Evolutionary conservation across 352 stramenopile species (phyloP), one percentile per base, ranked within the genome.

Genomic region (Stramenopiles sp.): DNA sequence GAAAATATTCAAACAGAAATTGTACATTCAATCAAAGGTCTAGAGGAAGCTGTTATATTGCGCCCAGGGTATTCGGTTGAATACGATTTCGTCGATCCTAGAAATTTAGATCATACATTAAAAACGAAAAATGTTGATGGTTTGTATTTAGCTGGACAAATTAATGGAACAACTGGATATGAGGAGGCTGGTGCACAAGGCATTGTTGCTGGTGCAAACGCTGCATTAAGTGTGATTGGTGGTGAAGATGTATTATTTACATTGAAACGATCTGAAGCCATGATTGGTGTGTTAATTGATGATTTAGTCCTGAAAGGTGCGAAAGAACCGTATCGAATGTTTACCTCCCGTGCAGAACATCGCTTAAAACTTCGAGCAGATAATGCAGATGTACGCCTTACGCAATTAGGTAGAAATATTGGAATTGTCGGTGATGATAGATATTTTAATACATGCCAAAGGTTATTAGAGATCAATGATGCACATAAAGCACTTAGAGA

Each of bases 81-180:
- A 86, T 99, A 99, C 82, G 95, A 99, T 87, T 98, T 94, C 83
- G 87, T 99, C 63, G 95, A 98, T 81, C 94, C 95, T 7, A 89
- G 92, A 79, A 93, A 89, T 30, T 85, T 98, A 6, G 89, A 91
- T 32, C 87, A 96, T 69, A 97, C 93, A 29, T 86, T 98, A 7
- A 93, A 98, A 86, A 97, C 93, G 1, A 97, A 97, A 84, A 88
- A 90, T 79, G 91, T 98, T 63, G 78, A 78, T 27, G 88, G 88
- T 4, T 83, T 99, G 43, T 99, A 94, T 83, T 86, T 99, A 20
- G 95, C 96, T 0, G 96, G 96, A 6, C 95, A 99, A 86, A 98
- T 99, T 84, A 98, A 97, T 83, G 95, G 96, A 43, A 99, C 96
- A 7, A 99, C 96, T 0, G 96, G 96, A 7, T 99, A 99, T 86